These are phyloP conservation scores for Vitis labrusca DNA, from an alignment of 164 flowering plant genomes.

Conservation along the genomic window DNA sequence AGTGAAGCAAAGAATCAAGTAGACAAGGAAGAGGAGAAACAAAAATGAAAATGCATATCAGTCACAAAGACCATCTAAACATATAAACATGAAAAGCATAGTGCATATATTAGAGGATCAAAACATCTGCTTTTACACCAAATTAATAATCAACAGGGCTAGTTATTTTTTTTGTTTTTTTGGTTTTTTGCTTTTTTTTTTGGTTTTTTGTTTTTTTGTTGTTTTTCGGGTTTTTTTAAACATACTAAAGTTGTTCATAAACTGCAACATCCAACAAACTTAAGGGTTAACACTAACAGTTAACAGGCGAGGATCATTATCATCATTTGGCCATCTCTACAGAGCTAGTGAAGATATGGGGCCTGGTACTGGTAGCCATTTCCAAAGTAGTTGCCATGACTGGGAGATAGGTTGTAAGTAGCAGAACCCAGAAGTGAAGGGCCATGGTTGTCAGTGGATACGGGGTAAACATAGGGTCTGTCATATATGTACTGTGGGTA, in stretches of 20 bases:
- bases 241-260: constrained; percentile 29
- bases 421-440: constrained; percentile 55
- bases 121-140: constrained; percentile 37
- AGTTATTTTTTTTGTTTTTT: constrained; percentile 12
- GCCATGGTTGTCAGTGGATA: constrained; percentile 56
- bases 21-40: neutral
- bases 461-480: constrained; percentile 62
- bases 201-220: neutral
- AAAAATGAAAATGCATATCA: neutral
- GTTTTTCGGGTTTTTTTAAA: constrained; percentile 1
- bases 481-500: constrained; percentile 74
- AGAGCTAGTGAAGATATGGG: constrained; percentile 69
- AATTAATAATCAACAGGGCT: constrained; percentile 25
- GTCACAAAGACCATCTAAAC: neutral
- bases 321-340: constrained; percentile 28
- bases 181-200: neutral
- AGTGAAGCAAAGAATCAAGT: no score
- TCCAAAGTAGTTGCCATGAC: constrained; percentile 77
- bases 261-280: constrained; percentile 20
- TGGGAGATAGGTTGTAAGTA: constrained; percentile 56
- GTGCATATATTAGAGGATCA: constrained; percentile 40
- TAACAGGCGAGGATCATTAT: constrained; percentile 34
- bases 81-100: constrained; percentile 19
- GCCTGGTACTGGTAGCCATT: constrained; percentile 87
- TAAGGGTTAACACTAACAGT: constrained; percentile 49